A percentile compares a stretch with the other conserved stretches of the same genome.
Evolutionary conservation across 805 yeast genomes (phyloP).

Genomic region (Barnettozyma salicaria): DNA sequence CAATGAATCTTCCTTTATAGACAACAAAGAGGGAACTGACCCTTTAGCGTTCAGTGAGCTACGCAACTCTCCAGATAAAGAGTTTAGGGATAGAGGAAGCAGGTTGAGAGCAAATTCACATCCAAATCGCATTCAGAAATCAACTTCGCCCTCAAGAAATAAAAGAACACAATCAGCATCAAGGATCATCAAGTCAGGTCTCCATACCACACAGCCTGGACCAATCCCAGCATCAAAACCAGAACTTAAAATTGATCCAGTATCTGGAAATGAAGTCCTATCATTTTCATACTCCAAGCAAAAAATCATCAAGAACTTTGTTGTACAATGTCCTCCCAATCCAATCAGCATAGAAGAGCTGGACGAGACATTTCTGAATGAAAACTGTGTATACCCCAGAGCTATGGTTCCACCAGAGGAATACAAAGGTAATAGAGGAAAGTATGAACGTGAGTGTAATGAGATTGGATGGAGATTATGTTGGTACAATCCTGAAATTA

Average conservation of each 20-base stretch:
- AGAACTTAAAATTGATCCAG: conserved; percentile 17
- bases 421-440: conserved; percentile 39
- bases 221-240: conserved; percentile 31
- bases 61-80: no score
- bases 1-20: no score
- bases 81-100: no score
- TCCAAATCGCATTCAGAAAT: background rate
- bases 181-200: conserved; percentile 1
- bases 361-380: conserved; percentile 28
- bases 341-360: conserved; percentile 17
- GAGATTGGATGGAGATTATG: conserved; percentile 44
- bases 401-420: conserved; percentile 38
- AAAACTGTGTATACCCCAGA: conserved; percentile 44
- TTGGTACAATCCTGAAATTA: conserved; percentile 36
- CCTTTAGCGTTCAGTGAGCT: no score
- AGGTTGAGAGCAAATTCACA: background rate
- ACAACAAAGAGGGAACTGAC: no score
- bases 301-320: conserved; percentile 25
- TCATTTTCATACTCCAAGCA: conserved; percentile 29
- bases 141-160: background rate
- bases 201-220: conserved; percentile 29
- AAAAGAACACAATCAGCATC: background rate
- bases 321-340: conserved; percentile 20
- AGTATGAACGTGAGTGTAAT: conserved; percentile 44
- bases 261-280: conserved; percentile 27